Evolutionary conservation across 2,329 filamentous ascomycete species (phyloP).

Genomic region (Diaporthe citri): DNA sequence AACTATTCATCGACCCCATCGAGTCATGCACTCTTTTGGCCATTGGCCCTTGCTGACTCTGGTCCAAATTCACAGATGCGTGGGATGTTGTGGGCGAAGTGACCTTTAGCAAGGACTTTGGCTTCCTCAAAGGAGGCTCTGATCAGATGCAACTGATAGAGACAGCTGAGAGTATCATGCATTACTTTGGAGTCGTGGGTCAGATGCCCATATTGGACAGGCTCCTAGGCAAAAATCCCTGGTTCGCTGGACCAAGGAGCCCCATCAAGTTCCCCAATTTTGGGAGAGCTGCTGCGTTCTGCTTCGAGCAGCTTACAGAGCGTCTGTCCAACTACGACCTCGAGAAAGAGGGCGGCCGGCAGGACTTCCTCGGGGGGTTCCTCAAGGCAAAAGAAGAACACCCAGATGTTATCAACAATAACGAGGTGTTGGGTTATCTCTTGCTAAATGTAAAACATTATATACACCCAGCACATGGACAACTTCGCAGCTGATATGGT

Average conservation of each 20-base stretch:
- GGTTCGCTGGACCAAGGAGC: background rate
- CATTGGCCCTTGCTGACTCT: background rate
- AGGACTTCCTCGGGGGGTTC: slow-evolving; percentile 14
- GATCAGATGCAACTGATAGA: slow-evolving; percentile 19
- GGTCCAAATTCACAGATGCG: background rate
- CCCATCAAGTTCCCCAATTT: slow-evolving; percentile 12
- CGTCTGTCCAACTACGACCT: background rate
- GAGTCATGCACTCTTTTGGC: background rate
- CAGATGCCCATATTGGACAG: slow-evolving; percentile 2
- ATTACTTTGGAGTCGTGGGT: slow-evolving; percentile 22
- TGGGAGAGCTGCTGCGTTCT: slow-evolving; percentile 5
- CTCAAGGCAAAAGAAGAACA: slow-evolving; percentile 7
- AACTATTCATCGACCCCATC: background rate
- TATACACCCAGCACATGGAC: background rate
- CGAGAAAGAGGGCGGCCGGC: slow-evolving; percentile 3
- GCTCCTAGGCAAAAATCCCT: background rate
- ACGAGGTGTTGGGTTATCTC: slow-evolving; percentile 2
- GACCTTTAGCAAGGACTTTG: slow-evolving; percentile 25
- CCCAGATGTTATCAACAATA: background rate
- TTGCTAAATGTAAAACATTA: background rate
- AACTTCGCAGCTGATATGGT: background rate
- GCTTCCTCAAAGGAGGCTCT: slow-evolving; percentile 15
- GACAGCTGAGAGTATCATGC: slow-evolving; percentile 15
- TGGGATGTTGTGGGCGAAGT: slow-evolving; percentile 20
- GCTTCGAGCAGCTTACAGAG: slow-evolving; percentile 25